Conservation (phyloP, 805 yeast genomes). For the Candida pini region DNA sequence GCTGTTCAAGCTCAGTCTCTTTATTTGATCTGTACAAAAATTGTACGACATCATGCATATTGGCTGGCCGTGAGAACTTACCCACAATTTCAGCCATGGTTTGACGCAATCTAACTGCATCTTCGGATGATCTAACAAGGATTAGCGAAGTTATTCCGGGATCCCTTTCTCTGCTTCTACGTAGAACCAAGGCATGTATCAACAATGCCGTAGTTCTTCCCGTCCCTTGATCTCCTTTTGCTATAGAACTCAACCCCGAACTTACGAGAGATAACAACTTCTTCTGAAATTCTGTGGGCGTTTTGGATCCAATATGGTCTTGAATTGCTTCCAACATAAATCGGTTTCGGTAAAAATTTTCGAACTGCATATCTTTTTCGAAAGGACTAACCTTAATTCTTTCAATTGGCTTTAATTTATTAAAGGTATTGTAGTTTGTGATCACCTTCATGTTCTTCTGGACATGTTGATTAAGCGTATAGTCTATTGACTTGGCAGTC, state of each 20-base stretch:
- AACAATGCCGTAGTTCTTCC: conserved; percentile 27
- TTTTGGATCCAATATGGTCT: conserved; percentile 9
- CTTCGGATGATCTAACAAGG: conserved; percentile 24
- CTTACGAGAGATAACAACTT: conserved; percentile 22
- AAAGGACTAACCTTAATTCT: conserved; percentile 19
- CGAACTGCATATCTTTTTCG: conserved; percentile 11
- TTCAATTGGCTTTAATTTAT: conserved; percentile 13
- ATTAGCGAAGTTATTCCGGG: conserved; percentile 26
- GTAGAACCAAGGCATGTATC: conserved; percentile 21
- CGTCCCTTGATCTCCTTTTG: conserved; percentile 27
- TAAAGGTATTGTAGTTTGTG: conserved; percentile 20
- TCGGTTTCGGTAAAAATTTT: conserved; percentile 14
- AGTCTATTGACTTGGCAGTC: conserved; percentile 13
- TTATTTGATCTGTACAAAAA: conserved; percentile 25
- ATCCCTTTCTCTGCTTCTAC: conserved; percentile 19
- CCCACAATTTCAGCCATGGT: conserved; percentile 9
- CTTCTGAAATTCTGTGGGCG: conserved; percentile 27
- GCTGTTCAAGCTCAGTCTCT: conserved; percentile 21
- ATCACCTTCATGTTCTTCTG: conserved; percentile 18
- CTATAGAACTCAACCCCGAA: conserved; percentile 24
- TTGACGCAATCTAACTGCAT: conserved; percentile 21
- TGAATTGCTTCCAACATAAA: conserved; percentile 12
- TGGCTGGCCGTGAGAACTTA: conserved; percentile 2
- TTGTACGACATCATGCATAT: conserved; percentile 20
- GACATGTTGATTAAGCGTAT: conserved; percentile 18